Evolutionary conservation across 169 alveolate species (phyloP).

Genomic region (Plasmodium vivax): DNA sequence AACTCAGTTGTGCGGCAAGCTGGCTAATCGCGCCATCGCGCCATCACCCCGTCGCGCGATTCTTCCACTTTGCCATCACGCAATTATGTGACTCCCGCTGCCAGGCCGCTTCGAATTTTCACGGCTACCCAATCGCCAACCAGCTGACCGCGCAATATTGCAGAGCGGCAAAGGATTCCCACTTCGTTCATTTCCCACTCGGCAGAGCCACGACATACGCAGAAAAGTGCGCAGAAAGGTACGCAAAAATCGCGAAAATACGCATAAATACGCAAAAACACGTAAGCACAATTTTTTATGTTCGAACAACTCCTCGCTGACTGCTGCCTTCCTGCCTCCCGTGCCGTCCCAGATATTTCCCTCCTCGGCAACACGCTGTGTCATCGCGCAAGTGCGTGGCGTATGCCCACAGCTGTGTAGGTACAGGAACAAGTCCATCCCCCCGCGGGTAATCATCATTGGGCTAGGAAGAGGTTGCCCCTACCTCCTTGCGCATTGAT

Average conservation of each 20-base stretch:
- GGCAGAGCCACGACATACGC: neutral
- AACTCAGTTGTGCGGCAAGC: neutral
- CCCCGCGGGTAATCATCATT: neutral
- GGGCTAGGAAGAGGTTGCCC: neutral
- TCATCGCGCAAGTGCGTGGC: neutral
- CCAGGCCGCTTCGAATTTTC: neutral
- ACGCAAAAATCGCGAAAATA: neutral
- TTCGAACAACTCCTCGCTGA: neutral
- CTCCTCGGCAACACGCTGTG: neutral
- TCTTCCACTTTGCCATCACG: neutral
- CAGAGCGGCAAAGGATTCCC: neutral
- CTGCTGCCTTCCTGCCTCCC: neutral
- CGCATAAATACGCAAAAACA: neutral
- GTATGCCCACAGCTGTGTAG: neutral
- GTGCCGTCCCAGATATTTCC: neutral
- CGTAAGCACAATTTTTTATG: neutral
- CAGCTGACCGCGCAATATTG: neutral
- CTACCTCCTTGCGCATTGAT: neutral
- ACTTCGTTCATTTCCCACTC: neutral
- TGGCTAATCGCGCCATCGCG: neutral
- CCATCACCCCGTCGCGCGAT: too few species aligned
- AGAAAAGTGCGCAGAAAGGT: neutral
- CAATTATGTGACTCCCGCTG: neutral
- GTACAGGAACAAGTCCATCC: neutral
- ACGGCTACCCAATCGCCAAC: neutral